These are phyloP conservation scores for Arthroderma uncinatum DNA, from an alignment of 2,329 filamentous ascomycete genomes.

Conservation along the genomic window DNA sequence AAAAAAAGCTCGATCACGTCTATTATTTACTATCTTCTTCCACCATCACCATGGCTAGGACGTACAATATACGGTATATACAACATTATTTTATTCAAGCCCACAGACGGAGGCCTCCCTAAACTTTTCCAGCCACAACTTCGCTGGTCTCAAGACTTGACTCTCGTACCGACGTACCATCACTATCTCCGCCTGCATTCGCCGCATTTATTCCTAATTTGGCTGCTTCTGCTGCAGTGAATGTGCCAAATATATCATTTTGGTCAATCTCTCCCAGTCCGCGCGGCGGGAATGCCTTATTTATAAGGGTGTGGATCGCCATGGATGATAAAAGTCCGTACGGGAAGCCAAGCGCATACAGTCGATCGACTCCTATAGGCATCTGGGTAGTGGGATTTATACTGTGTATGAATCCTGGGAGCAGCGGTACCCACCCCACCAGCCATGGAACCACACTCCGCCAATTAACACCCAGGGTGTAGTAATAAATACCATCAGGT, in stretches of 20 bases:
- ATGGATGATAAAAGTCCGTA: conserved; percentile 24
- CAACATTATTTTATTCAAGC: not conserved
- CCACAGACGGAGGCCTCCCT: not conserved
- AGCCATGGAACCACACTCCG: conserved; percentile 26
- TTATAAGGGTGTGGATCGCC: not conserved
- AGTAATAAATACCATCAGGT: conserved; percentile 35
- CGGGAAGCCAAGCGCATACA: conserved; percentile 35
- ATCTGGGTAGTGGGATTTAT: conserved; percentile 14
- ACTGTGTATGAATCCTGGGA: conserved; percentile 31
- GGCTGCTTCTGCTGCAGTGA: not conserved
- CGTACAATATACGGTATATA: no score
- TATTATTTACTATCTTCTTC: no score
- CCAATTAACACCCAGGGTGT: conserved; percentile 35
- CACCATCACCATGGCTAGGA: no score
- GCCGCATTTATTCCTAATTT: not conserved
- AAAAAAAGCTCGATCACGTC: no score
- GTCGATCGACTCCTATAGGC: conserved; percentile 24
- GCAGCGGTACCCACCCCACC: conserved; percentile 9
- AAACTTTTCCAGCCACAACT: not conserved
- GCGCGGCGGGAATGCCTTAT: not conserved
- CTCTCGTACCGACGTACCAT: not conserved
- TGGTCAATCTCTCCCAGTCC: not conserved
- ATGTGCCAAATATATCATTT: not conserved
- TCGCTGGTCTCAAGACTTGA: no score
- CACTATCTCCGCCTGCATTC: not conserved